phyloP scores from a whole-genome alignment of 169 alveolate genomes.

The Eimeria maxima region DNA sequence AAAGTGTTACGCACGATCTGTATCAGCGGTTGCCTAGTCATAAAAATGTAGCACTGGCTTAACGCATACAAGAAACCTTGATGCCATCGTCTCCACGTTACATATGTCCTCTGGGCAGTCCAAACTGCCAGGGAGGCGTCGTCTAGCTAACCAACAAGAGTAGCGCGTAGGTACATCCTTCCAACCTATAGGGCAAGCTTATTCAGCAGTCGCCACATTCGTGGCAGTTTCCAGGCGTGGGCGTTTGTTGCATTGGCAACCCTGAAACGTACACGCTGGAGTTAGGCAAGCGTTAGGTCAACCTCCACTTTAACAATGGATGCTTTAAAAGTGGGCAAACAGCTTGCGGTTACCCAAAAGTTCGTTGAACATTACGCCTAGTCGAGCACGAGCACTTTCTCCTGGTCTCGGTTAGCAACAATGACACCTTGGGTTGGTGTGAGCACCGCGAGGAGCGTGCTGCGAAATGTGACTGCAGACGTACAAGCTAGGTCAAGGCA shows the following conservation, averaged over 20 bases:
- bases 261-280: conserved; percentile 21
- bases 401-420: not conserved
- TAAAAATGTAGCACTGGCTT: not conserved
- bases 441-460: not conserved
- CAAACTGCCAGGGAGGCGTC: not conserved
- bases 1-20: not conserved
- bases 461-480: not conserved
- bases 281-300: not conserved
- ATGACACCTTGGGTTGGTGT: not conserved
- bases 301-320: not conserved
- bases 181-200: not conserved
- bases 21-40: not conserved
- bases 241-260: not conserved
- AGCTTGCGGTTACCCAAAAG: not conserved
- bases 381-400: not conserved
- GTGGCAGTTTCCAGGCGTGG: not conserved
- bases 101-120: not conserved
- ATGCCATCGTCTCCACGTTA: too few species aligned
- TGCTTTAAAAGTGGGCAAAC: not conserved
- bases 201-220: not conserved
- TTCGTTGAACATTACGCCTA: not conserved
- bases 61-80: not conserved
- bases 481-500: not conserved
- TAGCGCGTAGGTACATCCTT: not conserved
- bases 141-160: not conserved